phyloP scores from a whole-genome alignment of 371 early-diverging fungal species.

The Mycotypha africana region DNA sequence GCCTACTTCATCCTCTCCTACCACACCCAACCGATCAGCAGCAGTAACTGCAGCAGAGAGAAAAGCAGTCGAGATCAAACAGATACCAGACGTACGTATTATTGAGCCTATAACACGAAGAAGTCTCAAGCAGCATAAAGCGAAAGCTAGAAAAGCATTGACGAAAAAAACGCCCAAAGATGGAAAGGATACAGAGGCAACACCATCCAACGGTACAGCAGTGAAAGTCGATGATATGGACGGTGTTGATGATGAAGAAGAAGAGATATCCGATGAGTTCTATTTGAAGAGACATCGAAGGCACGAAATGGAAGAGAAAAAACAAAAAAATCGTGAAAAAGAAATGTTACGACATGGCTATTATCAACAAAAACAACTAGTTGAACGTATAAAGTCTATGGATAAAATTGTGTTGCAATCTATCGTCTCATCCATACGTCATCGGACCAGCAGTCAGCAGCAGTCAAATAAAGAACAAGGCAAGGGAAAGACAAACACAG shows the following conservation, averaged over 20 bases:
- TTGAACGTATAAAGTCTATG: constrained; percentile 51
- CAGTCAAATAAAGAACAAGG: constrained; percentile 3
- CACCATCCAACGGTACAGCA: no score
- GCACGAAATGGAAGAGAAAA: constrained; percentile 62
- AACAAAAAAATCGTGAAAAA: constrained; percentile 61
- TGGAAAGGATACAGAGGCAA: no score
- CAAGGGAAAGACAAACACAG: no score
- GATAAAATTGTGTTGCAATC: constrained; percentile 36
- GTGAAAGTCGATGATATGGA: no score
- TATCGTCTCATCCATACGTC: constrained; percentile 33
- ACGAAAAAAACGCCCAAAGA: no score
- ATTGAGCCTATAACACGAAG: not conserved
- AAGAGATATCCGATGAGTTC: constrained; percentile 34
- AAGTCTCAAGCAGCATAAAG: no score
- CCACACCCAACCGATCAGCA: no score
- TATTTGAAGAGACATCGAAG: constrained; percentile 59
- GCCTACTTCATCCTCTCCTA: no score
- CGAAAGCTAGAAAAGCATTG: not conserved
- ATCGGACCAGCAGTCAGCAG: constrained; percentile 5
- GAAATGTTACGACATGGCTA: constrained; percentile 57
- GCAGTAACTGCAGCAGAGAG: no score
- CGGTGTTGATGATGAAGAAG: no score
- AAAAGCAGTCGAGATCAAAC: no score
- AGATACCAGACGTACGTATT: constrained; percentile 1
- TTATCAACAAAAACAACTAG: constrained; percentile 57